phyloP scores from a whole-genome alignment of 2,329 filamentous ascomycete species.

The Coleophoma cylindrospora region DNA sequence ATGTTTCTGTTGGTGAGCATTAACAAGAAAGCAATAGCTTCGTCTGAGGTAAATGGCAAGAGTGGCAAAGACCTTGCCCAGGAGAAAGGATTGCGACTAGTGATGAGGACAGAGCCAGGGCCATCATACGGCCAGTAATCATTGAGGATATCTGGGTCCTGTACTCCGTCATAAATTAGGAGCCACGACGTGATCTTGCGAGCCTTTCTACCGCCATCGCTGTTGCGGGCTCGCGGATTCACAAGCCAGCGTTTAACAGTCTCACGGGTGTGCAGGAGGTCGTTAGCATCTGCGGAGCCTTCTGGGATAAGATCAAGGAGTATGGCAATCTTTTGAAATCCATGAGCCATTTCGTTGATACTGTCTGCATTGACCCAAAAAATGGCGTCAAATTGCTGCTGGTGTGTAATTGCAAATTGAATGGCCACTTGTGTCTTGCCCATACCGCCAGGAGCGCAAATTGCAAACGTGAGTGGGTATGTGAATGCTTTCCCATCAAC shows the following conservation, averaged over 20 bases:
- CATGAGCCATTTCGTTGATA: constrained; percentile 15
- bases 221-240: constrained; percentile 1
- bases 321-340: constrained; percentile 18
- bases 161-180: constrained; percentile 21
- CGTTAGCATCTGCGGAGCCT: constrained; percentile 15
- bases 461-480: neutral
- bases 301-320: constrained; percentile 17
- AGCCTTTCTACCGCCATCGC: neutral
- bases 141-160: constrained; percentile 16
- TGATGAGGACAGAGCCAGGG: constrained; percentile 19
- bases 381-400: constrained; percentile 5
- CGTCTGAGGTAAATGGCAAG: constrained; percentile 5
- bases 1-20: neutral
- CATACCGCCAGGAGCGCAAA: constrained; percentile 3
- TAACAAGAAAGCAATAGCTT: constrained; percentile 1
- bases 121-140: constrained; percentile 19
- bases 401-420: neutral
- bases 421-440: constrained; percentile 7
- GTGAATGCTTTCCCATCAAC: too few species aligned
- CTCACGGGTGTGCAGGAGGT: constrained; percentile 5
- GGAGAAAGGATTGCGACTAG: constrained; percentile 16
- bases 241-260: constrained; percentile 8
- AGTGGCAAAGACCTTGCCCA: constrained; percentile 12
- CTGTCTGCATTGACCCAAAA: constrained; percentile 25
- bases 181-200: constrained; percentile 15